These are phyloP conservation scores for Dalbergia oliveri DNA, from an alignment of 306 rosid genomes.

Conservation along the genomic window DNA sequence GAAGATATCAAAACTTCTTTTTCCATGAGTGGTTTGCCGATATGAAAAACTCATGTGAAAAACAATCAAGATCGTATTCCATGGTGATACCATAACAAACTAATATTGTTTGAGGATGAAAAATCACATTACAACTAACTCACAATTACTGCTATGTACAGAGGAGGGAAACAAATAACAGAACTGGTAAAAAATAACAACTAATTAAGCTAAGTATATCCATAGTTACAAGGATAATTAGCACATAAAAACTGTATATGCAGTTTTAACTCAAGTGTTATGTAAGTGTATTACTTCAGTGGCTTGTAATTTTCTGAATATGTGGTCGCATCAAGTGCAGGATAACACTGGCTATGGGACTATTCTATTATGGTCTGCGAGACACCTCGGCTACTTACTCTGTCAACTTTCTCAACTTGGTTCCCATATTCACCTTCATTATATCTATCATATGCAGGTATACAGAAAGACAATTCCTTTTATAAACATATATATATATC, in stretches of 20 bases:
- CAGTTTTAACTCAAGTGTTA: background rate
- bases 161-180: no score
- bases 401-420: slow-evolving; percentile 59
- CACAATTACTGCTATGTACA: no score
- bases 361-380: slow-evolving; percentile 62
- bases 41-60: no score
- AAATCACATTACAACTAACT: no score
- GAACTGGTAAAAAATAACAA: no score
- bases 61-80: no score
- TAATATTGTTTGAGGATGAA: no score
- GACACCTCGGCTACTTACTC: slow-evolving; percentile 69
- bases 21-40: no score
- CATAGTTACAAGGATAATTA: no score
- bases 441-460: slow-evolving; percentile 53
- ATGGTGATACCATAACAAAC: no score
- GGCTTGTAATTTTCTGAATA: background rate
- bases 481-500: background rate
- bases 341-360: slow-evolving; percentile 54
- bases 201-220: no score
- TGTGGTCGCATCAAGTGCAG: slow-evolving; percentile 37
- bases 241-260: background rate
- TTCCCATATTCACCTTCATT: slow-evolving; percentile 59
- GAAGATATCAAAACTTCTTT: no score
- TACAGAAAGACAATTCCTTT: background rate
- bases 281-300: background rate